Evolutionary conservation across 352 stramenopile genomes (phyloP).

Genomic region (Globisporangium heterothallicum): DNA sequence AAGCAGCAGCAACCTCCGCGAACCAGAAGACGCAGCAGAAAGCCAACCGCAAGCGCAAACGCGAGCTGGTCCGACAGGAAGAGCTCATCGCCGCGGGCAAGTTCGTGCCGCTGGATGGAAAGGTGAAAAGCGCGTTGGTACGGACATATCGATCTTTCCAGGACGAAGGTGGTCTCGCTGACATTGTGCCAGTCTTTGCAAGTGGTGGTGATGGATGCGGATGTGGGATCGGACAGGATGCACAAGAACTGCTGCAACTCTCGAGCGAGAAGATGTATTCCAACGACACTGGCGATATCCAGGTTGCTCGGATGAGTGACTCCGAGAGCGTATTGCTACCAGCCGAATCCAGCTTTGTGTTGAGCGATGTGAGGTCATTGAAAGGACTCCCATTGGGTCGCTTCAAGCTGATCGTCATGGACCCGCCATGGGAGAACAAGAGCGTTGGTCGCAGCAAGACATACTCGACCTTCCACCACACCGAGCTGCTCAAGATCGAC

Average conservation of each 20-base stretch:
- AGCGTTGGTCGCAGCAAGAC: constrained; percentile 47
- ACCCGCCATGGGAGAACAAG: constrained; percentile 78
- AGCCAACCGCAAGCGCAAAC: constrained; percentile 31
- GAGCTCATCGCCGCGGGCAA: constrained; percentile 37
- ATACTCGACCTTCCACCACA: constrained; percentile 63
- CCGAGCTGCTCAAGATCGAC: constrained; percentile 44
- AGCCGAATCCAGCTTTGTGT: constrained; percentile 19
- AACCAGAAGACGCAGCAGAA: background rate
- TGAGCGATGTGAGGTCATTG: constrained; percentile 20
- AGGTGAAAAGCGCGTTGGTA: constrained; percentile 15
- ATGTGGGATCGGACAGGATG: background rate
- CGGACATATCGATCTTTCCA: constrained; percentile 17
- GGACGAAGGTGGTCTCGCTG: constrained; percentile 12
- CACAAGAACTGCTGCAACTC: background rate
- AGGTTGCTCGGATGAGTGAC: constrained; percentile 5
- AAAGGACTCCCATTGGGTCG: constrained; percentile 4
- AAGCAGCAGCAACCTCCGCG: constrained; percentile 6
- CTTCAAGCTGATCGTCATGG: constrained; percentile 53
- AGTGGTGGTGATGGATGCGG: constrained; percentile 1
- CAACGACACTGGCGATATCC: constrained; percentile 12
- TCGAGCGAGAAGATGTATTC: background rate
- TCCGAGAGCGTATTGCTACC: constrained; percentile 17
- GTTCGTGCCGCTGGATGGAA: constrained; percentile 37
- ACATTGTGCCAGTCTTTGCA: constrained; percentile 4
- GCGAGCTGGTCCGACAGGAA: constrained; percentile 26